These are phyloP conservation scores for Phytophthora citrophthora DNA, from an alignment of 352 stramenopile species.

Conservation along the genomic window DNA sequence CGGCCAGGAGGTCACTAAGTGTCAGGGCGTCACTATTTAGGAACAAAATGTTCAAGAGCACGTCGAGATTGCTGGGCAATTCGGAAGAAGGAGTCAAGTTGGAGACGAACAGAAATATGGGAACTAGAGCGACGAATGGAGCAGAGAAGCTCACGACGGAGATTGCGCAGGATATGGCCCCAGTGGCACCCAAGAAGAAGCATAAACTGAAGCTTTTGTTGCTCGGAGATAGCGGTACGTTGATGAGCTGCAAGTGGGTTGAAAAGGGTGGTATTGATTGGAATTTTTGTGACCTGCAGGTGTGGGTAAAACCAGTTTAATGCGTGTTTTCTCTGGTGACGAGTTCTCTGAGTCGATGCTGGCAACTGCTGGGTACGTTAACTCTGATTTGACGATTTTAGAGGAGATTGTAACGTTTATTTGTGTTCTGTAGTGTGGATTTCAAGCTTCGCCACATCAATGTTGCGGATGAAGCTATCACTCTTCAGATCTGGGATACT, in stretches of 20 bases:
- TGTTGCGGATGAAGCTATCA: conserved; percentile 84
- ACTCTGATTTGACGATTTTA: neutral
- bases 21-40: conserved; percentile 77
- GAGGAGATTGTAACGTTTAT: conserved; percentile 2
- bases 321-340: conserved; percentile 93
- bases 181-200: conserved; percentile 64
- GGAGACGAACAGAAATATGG: conserved; percentile 17
- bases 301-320: conserved; percentile 94
- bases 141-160: conserved; percentile 27
- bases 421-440: conserved; percentile 71
- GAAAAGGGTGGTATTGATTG: conserved; percentile 8
- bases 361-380: conserved; percentile 87
- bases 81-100: conserved; percentile 26
- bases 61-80: conserved; percentile 31
- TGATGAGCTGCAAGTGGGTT: neutral
- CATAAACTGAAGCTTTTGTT: conserved; percentile 93
- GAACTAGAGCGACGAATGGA: conserved; percentile 15
- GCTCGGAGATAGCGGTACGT: conserved; percentile 87
- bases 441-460: conserved; percentile 93
- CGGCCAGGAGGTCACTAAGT: conserved; percentile 64
- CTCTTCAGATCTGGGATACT: conserved; percentile 96
- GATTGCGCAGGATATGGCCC: conserved; percentile 13
- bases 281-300: conserved; percentile 32
- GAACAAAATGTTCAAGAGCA: conserved; percentile 79
- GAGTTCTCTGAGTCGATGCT: conserved; percentile 92